Evolutionary conservation across 257 asterid species (phyloP).

Genomic region (Solanum infundibuliforme): DNA sequence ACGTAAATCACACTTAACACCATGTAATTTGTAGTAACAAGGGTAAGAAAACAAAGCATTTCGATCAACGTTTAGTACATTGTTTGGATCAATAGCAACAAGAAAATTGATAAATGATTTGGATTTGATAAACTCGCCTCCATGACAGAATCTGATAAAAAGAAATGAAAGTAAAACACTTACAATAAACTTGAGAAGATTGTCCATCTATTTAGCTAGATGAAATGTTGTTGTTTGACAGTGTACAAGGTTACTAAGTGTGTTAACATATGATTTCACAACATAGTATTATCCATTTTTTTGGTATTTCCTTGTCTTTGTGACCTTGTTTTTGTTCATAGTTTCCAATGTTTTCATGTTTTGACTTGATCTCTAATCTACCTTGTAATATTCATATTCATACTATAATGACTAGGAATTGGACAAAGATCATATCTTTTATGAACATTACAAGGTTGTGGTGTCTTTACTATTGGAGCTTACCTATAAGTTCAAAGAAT

Average conservation of each 20-base stretch:
- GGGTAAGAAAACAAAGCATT: background rate
- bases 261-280: background rate
- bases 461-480: background rate
- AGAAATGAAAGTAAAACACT: background rate
- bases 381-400: background rate
- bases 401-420: background rate
- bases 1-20: background rate
- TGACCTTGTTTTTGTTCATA: background rate
- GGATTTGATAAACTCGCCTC: background rate
- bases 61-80: background rate
- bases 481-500: too few relatives aligned
- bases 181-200: background rate
- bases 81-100: constrained; percentile 15
- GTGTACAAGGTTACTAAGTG: background rate
- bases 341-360: background rate
- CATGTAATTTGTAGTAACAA: constrained; percentile 2
- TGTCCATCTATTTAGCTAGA: background rate
- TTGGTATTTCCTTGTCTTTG: background rate
- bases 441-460: background rate
- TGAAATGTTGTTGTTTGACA: background rate
- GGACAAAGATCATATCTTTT: background rate
- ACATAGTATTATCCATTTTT: background rate
- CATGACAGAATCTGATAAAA: constrained; percentile 9
- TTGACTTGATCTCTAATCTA: background rate
- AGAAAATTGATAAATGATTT: constrained; percentile 8